A percentile compares a stretch with the other conserved stretches of the same genome.
phyloP scores from a whole-genome alignment of 2,329 filamentous ascomycete species.

The Trichoderma sp. region DNA sequence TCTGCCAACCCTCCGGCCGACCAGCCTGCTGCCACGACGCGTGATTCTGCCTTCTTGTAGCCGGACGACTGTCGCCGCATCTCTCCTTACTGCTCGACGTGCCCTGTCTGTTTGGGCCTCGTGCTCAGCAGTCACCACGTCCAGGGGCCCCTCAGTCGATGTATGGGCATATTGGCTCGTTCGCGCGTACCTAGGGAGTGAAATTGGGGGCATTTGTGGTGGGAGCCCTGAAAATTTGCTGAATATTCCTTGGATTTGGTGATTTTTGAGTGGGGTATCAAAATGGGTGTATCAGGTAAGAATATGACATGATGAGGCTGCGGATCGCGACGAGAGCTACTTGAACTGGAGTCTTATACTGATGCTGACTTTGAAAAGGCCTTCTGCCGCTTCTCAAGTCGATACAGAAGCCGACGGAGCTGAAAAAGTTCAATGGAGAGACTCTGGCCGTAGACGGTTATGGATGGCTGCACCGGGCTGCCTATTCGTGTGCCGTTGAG shows the following conservation, averaged over 20 bases:
- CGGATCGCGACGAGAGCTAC: background rate
- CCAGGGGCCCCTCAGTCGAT: background rate
- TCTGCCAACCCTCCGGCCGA: background rate
- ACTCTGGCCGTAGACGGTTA: slow-evolving; percentile 95
- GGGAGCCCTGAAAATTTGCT: background rate
- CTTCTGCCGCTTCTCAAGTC: slow-evolving; percentile 91
- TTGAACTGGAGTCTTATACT: background rate
- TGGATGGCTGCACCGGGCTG: slow-evolving; percentile 95
- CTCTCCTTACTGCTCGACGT: background rate
- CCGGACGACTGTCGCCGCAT: background rate
- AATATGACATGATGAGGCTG: background rate
- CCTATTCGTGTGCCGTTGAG: slow-evolving; percentile 85
- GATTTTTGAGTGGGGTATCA: slow-evolving; percentile 14
- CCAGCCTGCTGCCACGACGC: background rate
- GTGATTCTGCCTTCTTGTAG: background rate
- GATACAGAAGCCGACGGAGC: slow-evolving; percentile 82
- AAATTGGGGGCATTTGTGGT: background rate
- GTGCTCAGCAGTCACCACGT: slow-evolving; percentile 16
- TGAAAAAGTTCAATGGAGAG: slow-evolving; percentile 84
- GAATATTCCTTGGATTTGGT: background rate
- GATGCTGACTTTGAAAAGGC: slow-evolving; percentile 49
- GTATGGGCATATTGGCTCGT: background rate
- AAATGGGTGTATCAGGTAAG: slow-evolving; percentile 40
- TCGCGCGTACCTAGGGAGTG: background rate
- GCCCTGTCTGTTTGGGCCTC: slow-evolving; percentile 7